phyloP scores from a whole-genome alignment of 1,139 yeast species.

The Yamadazyma atmosphaerica region DNA sequence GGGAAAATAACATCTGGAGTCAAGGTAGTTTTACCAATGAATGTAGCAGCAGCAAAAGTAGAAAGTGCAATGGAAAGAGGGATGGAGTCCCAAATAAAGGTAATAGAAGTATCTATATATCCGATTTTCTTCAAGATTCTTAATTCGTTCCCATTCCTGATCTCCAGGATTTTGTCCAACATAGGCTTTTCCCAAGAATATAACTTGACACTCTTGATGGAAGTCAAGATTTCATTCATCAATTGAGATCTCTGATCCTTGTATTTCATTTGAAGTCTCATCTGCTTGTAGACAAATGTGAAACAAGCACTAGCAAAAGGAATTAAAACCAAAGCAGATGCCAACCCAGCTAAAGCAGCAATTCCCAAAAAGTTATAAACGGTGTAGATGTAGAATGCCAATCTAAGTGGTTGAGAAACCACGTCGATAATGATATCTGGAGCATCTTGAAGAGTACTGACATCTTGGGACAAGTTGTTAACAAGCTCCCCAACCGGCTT shows the following conservation, averaged over 20 bases:
- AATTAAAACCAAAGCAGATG: constrained; percentile 31
- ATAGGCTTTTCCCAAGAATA: constrained; percentile 45
- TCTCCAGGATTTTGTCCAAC: constrained; percentile 30
- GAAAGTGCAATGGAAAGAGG: constrained; percentile 39
- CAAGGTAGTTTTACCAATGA: constrained; percentile 24
- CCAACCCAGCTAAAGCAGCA: constrained; percentile 38
- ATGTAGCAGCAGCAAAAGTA: constrained; percentile 29
- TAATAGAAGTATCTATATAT: constrained; percentile 28
- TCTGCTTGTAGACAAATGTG: constrained; percentile 26
- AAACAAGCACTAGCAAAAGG: constrained; percentile 35
- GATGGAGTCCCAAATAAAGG: constrained; percentile 38
- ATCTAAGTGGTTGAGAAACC: constrained; percentile 31
- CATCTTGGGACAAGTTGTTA: constrained; percentile 40
- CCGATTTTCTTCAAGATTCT: constrained; percentile 30
- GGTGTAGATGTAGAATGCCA: constrained; percentile 27
- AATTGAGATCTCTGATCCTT: constrained; percentile 40
- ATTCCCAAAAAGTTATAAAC: constrained; percentile 31
- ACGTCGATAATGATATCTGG: constrained; percentile 28
- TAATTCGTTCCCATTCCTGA: constrained; percentile 41
- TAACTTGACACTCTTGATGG: constrained; percentile 41
- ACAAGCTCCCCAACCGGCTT: constrained; percentile 44
- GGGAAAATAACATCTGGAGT: constrained; percentile 43
- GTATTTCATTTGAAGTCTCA: constrained; percentile 26
- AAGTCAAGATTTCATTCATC: constrained; percentile 39
- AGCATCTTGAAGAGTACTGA: constrained; percentile 23